A percentile compares a stretch with the other conserved stretches of the same genome.
These are phyloP conservation scores for Entelexis sorbosivorans DNA, from an alignment of 1,139 yeast species.

Conservation along the genomic window DNA sequence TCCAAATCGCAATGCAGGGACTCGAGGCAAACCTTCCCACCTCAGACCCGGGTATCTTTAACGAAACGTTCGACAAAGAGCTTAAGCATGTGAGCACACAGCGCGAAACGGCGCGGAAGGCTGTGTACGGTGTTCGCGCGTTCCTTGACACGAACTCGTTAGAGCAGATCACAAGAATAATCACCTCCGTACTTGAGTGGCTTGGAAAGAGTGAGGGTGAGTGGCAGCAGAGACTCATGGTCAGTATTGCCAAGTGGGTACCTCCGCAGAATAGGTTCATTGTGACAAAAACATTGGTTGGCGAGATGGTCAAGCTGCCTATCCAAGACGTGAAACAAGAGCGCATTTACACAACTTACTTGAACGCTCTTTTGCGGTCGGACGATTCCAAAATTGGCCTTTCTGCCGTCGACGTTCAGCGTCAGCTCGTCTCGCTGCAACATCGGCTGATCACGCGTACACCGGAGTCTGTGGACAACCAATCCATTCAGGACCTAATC, in stretches of 20 bases:
- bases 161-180: constrained; percentile 12
- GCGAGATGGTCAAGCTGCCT: constrained; percentile 26
- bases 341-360: constrained; percentile 41
- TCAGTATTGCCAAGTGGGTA: constrained; percentile 61
- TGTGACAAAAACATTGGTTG: constrained; percentile 41
- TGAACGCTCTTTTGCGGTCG: constrained; percentile 63
- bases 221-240: constrained; percentile 42
- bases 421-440: constrained; percentile 53
- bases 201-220: constrained; percentile 12
- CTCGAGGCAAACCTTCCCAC: constrained; percentile 16
- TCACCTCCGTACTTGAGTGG: constrained; percentile 13
- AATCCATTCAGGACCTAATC: constrained; percentile 18
- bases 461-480: constrained; percentile 8
- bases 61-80: neutral
- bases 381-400: constrained; percentile 79
- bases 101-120: neutral
- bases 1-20: constrained; percentile 14
- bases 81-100: neutral
- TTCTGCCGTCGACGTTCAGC: constrained; percentile 72
- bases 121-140: constrained; percentile 6
- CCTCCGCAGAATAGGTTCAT: constrained; percentile 83
- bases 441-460: constrained; percentile 34
- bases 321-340: constrained; percentile 34
- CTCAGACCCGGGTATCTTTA: neutral
- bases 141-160: constrained; percentile 11